phyloP scores from a whole-genome alignment of 2,329 filamentous ascomycete species.

The Ophiocordyceps australis region DNA sequence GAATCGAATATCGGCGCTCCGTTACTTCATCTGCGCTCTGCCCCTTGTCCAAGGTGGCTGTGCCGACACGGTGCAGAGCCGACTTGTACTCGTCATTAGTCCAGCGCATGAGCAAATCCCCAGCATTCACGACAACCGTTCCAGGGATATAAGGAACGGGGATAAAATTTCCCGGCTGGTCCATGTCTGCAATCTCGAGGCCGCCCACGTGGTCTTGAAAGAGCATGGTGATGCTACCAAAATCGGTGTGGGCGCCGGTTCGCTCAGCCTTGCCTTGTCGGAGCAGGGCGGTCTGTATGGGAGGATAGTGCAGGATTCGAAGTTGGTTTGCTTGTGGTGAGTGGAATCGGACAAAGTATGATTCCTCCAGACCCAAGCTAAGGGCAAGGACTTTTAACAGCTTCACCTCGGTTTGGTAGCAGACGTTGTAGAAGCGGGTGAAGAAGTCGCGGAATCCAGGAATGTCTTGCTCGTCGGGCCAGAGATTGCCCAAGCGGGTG shows the following conservation, averaged over 20 bases:
- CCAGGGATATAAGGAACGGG: slow-evolving; percentile 9
- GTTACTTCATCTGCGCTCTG: no score
- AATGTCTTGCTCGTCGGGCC: slow-evolving; percentile 6
- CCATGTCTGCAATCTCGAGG: slow-evolving; percentile 23
- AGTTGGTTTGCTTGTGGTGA: slow-evolving; percentile 37
- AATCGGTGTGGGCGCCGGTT: slow-evolving; percentile 13
- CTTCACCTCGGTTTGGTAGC: slow-evolving; percentile 51
- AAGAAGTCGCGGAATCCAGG: slow-evolving; percentile 7
- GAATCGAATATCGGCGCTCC: slow-evolving; percentile 35
- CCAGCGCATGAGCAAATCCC: slow-evolving; percentile 19
- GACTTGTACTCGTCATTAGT: slow-evolving; percentile 17
- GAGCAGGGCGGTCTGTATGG: slow-evolving; percentile 10
- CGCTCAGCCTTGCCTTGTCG: slow-evolving; percentile 7
- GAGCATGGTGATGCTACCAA: slow-evolving; percentile 24
- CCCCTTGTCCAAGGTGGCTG: slow-evolving; percentile 11
- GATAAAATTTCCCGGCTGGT: slow-evolving; percentile 15
- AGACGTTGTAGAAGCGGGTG: slow-evolving; percentile 45
- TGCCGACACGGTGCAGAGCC: slow-evolving; percentile 21
- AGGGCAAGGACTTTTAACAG: slow-evolving; percentile 63
- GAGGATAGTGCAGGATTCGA: slow-evolving; percentile 34
- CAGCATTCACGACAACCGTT: slow-evolving; percentile 19
- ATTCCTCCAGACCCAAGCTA: slow-evolving; percentile 47
- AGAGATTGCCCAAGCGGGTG: slow-evolving; percentile 7
- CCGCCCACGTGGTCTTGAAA: slow-evolving; percentile 26
- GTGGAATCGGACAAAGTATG: slow-evolving; percentile 51